phyloP scores from a whole-genome alignment of 192 early-diverging fungal species.

The Chytriomyces hyalinus region DNA sequence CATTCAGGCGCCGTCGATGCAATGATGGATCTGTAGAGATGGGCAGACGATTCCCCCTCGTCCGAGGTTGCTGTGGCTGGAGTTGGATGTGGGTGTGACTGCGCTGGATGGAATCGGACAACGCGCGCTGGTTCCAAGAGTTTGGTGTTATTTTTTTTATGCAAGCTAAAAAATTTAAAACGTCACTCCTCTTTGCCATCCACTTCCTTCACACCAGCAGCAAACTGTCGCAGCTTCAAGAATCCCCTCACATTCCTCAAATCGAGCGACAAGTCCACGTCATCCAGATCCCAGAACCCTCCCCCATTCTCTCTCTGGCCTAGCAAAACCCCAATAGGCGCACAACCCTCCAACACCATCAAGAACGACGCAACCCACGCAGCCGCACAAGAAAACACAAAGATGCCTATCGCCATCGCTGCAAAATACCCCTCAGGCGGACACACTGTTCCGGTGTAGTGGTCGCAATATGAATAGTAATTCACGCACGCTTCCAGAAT shows the following conservation, averaged over 20 bases:
- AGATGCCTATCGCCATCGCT: background rate
- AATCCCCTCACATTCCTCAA: slow-evolving; percentile 2
- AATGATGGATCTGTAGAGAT: no score
- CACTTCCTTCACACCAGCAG: background rate
- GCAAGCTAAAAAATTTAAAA: background rate
- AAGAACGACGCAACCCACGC: background rate
- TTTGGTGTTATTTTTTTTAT: background rate
- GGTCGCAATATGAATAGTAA: slow-evolving; percentile 15
- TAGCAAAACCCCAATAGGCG: background rate
- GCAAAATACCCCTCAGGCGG: background rate
- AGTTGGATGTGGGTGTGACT: background rate
- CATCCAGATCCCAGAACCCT: slow-evolving; percentile 1
- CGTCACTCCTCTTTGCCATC: background rate
- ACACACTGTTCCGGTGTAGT: background rate
- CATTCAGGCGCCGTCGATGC: background rate
- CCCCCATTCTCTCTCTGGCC: background rate
- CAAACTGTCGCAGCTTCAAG: background rate
- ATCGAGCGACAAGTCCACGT: background rate
- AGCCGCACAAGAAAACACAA: background rate
- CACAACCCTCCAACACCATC: slow-evolving; percentile 12
- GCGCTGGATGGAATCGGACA: slow-evolving; percentile 6
- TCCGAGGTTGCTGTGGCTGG: no score
- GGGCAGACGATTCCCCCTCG: no score
- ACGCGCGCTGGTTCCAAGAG: no score
- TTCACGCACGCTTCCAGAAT: slow-evolving; percentile 8